A percentile compares a stretch with the other conserved stretches of the same genome.
Conservation (phyloP, 75 land plant species). For the Chamaecyparis obtusa region DNA sequence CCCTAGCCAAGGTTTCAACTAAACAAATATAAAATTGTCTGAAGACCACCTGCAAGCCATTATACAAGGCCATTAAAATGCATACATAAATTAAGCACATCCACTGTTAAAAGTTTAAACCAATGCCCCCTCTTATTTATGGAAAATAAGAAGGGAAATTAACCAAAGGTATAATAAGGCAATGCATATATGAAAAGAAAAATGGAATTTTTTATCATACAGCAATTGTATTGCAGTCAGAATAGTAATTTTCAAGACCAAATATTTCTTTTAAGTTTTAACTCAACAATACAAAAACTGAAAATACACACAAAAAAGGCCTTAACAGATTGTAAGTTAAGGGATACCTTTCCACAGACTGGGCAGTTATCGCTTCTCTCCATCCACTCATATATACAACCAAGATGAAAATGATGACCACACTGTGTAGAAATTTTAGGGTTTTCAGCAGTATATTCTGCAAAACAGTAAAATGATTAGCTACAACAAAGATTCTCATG, state of each 20-base stretch:
- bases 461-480: conserved; percentile 10
- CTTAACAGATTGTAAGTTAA: neutral
- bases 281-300: neutral
- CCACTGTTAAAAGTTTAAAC: neutral
- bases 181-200: neutral
- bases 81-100: too few relatives aligned
- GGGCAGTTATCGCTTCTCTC: conserved; percentile 69
- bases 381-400: conserved; percentile 75
- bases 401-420: conserved; percentile 68
- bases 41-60: too few relatives aligned
- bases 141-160: neutral
- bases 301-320: neutral
- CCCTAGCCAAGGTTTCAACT: neutral
- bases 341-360: conserved; percentile 62
- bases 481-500: neutral
- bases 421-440: conserved; percentile 63
- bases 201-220: neutral
- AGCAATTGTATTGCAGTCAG: neutral
- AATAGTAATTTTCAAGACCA: neutral
- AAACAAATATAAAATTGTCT: too few relatives aligned
- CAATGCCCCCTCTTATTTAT: neutral
- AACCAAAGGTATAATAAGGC: neutral
- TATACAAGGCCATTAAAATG: neutral
- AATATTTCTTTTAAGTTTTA: neutral
- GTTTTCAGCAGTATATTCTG: conserved; percentile 65